Conservation (phyloP, 495 filamentous ascomycete species). For the Aspergillus steynii region DNA sequence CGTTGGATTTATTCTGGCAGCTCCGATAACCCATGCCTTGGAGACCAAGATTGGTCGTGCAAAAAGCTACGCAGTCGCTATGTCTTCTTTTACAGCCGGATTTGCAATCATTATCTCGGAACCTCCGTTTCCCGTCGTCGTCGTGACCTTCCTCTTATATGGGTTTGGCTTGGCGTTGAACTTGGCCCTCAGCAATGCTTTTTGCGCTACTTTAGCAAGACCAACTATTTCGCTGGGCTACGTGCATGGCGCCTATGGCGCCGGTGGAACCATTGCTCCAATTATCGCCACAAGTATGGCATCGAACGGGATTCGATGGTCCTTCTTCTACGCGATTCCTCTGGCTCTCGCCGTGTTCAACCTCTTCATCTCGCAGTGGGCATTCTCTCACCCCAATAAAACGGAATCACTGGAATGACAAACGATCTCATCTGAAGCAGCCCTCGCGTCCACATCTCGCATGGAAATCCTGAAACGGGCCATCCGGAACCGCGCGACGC, state of each 20-base stretch:
- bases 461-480: slow-evolving; percentile 38
- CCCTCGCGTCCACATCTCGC: slow-evolving; percentile 18
- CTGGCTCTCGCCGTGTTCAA: slow-evolving; percentile 47
- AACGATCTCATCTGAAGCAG: slow-evolving; percentile 51
- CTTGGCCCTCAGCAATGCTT: slow-evolving; percentile 72
- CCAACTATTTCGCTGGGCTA: slow-evolving; percentile 61
- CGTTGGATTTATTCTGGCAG: slow-evolving; percentile 71
- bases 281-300: slow-evolving; percentile 66
- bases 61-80: slow-evolving; percentile 57
- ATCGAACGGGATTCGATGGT: slow-evolving; percentile 36
- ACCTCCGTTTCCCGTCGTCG: slow-evolving; percentile 68
- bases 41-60: slow-evolving; percentile 60
- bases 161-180: slow-evolving; percentile 68
- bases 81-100: slow-evolving; percentile 48
- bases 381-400: slow-evolving; percentile 38
- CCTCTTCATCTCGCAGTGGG: slow-evolving; percentile 50
- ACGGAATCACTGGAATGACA: too few species aligned
- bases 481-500: slow-evolving; percentile 59
- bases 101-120: slow-evolving; percentile 65
- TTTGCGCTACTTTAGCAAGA: slow-evolving; percentile 67
- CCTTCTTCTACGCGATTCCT: slow-evolving; percentile 30
- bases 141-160: slow-evolving; percentile 62
- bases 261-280: slow-evolving; percentile 70
- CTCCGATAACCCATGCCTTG: slow-evolving; percentile 56
- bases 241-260: slow-evolving; percentile 70